These are phyloP conservation scores for Solanum paucissectum DNA, from an alignment of 257 asterid species.

Conservation along the genomic window DNA sequence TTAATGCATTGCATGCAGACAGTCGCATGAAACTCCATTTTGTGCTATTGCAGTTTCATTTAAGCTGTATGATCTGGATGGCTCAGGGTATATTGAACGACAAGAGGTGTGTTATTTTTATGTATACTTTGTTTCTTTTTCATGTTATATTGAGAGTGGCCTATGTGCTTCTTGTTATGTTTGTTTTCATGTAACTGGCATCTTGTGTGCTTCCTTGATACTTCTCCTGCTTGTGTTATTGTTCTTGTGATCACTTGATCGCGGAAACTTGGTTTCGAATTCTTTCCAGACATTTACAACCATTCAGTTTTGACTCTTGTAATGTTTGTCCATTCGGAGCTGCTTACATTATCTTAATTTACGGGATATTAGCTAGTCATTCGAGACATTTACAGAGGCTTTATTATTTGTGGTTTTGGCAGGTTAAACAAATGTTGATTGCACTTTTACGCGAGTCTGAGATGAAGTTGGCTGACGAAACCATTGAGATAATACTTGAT, in stretches of 20 bases:
- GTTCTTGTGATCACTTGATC: neutral
- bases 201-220: neutral
- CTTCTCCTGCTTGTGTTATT: neutral
- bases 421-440: slow-evolving; percentile 98
- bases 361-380: neutral
- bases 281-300: neutral
- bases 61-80: slow-evolving; percentile 90
- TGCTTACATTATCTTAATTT: neutral
- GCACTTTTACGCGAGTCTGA: slow-evolving; percentile 86
- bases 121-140: neutral
- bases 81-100: slow-evolving; percentile 90
- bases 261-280: neutral
- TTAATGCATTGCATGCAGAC: neutral
- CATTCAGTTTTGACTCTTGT: neutral
- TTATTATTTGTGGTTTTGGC: slow-evolving; percentile 23
- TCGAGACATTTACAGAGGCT: neutral
- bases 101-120: slow-evolving; percentile 50
- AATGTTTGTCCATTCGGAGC: neutral
- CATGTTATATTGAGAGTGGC: neutral
- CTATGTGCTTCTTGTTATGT: neutral
- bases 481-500: slow-evolving; percentile 79
- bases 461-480: slow-evolving; percentile 93
- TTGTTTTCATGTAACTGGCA: neutral
- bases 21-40: neutral
- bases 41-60: slow-evolving; percentile 61